Conservation (phyloP, 495 filamentous ascomycete species). For the Trichoderma gamsii region DNA sequence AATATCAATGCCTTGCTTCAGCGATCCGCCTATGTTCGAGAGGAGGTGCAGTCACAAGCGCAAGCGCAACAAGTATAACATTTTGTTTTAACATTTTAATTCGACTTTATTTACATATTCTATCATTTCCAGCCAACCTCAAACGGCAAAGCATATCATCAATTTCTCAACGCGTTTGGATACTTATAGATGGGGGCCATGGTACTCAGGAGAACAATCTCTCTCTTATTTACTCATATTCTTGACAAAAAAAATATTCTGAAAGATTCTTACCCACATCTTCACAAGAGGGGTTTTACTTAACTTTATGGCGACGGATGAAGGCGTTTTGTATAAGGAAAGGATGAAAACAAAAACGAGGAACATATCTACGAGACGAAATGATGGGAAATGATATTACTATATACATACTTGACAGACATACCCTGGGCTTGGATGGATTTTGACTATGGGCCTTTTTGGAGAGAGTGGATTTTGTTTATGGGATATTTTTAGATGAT, state of each 20-base stretch:
- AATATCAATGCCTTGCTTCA: conserved; percentile 3
- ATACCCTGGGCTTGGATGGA: background rate
- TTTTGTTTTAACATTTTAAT: background rate
- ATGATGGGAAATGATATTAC: background rate
- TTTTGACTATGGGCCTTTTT: background rate
- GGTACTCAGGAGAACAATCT: background rate
- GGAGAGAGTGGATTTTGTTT: background rate
- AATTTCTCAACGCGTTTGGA: background rate
- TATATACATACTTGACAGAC: background rate
- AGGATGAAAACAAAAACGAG: background rate
- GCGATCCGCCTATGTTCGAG: background rate
- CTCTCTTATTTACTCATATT: background rate
- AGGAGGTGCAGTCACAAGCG: background rate
- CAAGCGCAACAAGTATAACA: background rate
- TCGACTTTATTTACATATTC: background rate
- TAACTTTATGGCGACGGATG: too few species aligned
- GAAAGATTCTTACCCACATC: too few species aligned
- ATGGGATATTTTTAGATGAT: background rate
- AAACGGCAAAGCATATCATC: background rate
- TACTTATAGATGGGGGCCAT: background rate
- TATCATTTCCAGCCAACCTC: background rate
- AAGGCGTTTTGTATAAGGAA: background rate
- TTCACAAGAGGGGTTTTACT: too few species aligned
- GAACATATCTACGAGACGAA: background rate
- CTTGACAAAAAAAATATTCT: background rate